Conservation (phyloP, 148 eudicot genomes). For the Heliamphora exappendiculata region DNA sequence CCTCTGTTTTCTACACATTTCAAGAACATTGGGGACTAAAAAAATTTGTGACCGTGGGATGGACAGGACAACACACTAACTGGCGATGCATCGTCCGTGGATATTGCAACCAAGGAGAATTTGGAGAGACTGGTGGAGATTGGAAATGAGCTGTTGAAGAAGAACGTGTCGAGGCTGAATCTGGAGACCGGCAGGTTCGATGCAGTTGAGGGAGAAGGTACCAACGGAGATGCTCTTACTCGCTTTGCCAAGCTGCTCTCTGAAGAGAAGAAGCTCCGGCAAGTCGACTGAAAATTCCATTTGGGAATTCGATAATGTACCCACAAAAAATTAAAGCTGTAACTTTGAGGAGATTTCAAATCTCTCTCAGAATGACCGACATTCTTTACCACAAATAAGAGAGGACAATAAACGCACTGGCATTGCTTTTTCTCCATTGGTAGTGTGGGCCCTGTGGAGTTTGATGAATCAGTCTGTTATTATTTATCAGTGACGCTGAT, state of each 20-base stretch:
- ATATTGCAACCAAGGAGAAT: slow-evolving; percentile 49
- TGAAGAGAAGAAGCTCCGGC: slow-evolving; percentile 43
- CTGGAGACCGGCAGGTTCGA: slow-evolving; percentile 47
- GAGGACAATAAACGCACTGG: background rate
- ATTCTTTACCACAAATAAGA: background rate
- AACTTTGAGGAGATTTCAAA: background rate
- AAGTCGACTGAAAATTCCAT: background rate
- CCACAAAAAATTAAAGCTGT: background rate
- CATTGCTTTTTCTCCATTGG: background rate
- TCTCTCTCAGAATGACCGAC: background rate
- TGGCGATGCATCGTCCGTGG: slow-evolving; percentile 45
- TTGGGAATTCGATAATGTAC: background rate
- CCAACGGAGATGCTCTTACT: slow-evolving; percentile 43
- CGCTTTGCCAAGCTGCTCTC: slow-evolving; percentile 52
- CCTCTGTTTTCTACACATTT: background rate
- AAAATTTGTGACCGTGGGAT: background rate
- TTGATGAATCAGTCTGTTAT: too few relatives aligned
- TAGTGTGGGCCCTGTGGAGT: background rate
- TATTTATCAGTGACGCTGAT: too few relatives aligned
- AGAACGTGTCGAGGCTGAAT: slow-evolving; percentile 43
- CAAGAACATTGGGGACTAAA: background rate
- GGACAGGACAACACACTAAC: slow-evolving; percentile 45
- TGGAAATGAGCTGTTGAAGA: slow-evolving; percentile 40
- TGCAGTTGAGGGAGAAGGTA: slow-evolving; percentile 37
- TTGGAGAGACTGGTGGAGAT: slow-evolving; percentile 42